Conservation (phyloP, 2,329 filamentous ascomycete genomes). For the Berkeleyomyces rouxiae region DNA sequence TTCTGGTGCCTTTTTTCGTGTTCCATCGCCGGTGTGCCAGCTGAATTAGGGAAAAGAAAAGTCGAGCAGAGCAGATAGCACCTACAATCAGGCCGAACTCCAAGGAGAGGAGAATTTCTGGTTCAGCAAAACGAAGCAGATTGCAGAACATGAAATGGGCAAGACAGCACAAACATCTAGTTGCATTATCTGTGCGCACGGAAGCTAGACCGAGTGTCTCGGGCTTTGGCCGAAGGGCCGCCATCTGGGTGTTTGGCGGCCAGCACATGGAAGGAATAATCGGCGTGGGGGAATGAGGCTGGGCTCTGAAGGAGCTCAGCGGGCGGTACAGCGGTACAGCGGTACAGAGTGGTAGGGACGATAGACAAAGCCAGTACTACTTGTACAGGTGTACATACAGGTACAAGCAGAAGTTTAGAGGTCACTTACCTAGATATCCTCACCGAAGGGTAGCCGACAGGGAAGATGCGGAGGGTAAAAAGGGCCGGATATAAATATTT, state of each 20-base stretch:
- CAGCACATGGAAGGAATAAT: no score
- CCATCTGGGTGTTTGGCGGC: no score
- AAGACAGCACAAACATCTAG: no score
- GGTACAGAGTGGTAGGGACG: not conserved
- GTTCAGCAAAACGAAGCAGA: not conserved
- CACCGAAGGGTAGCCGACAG: not conserved
- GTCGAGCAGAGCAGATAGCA: not conserved
- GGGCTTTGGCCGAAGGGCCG: no score
- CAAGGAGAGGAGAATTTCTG: not conserved
- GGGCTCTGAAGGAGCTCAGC: not conserved
- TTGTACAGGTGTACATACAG: no score
- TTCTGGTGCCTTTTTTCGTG: not conserved
- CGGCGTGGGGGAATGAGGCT: not conserved
- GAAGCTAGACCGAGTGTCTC: no score
- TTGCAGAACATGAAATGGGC: no score
- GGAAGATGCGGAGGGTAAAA: not conserved
- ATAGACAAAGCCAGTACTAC: no score
- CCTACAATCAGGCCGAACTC: not conserved
- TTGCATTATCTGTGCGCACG: no score
- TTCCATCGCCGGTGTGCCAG: not conserved
- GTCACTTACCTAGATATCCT: not conserved
- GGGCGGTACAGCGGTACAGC: not conserved
- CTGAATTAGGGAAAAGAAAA: not conserved
- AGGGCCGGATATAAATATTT: not conserved
- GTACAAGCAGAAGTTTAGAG: not conserved